phyloP scores from a whole-genome alignment of 2,329 filamentous ascomycete genomes.

The Sporothrix brasiliensis region DNA sequence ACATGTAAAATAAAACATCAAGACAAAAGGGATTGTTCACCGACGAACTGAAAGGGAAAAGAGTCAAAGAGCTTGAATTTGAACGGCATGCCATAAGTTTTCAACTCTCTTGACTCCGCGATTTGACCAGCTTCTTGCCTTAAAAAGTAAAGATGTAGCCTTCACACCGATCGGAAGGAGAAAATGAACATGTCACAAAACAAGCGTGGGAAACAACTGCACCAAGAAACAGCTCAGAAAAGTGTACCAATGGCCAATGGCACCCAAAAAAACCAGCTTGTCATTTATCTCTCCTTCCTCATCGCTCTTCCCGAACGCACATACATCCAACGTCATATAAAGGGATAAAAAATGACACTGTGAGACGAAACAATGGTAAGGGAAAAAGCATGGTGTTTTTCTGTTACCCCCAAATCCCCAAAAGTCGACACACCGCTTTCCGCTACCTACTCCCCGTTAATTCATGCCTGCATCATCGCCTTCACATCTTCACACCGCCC shows the following conservation, averaged over 20 bases:
- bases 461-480: neutral
- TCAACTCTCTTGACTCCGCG: neutral
- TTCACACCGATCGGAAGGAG: neutral
- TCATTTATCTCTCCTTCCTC: neutral
- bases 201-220: neutral
- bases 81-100: neutral
- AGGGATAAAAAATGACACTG: neutral
- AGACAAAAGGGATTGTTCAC: neutral
- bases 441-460: neutral
- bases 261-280: slow-evolving; percentile 3
- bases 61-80: neutral
- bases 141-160: neutral
- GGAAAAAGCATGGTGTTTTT: neutral
- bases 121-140: neutral
- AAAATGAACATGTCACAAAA: neutral
- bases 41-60: neutral
- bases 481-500: no score
- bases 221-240: neutral
- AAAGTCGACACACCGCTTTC: slow-evolving; percentile 5
- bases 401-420: neutral
- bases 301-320: neutral
- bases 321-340: slow-evolving; percentile 16
- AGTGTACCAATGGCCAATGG: neutral
- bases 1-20: neutral
- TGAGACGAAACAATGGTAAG: neutral